Conservation (phyloP, 2,329 filamentous ascomycete species). For the Ascomycota sp. region DNA sequence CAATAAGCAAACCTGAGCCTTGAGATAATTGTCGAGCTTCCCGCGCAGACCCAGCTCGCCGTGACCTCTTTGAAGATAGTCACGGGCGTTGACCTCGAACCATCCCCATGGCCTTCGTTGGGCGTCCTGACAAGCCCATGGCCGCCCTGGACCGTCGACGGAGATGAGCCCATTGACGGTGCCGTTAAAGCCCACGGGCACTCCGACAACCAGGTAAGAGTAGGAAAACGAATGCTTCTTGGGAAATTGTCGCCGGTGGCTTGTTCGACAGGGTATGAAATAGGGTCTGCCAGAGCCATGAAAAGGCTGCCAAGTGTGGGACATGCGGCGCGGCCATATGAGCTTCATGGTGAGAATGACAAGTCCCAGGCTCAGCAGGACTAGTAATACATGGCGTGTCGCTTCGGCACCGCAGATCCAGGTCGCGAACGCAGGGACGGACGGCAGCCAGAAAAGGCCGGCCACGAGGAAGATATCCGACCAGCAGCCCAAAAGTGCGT, state of each 20-base stretch:
- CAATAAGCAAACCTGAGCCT: slow-evolving; percentile 24
- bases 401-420: background rate
- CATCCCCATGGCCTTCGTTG: slow-evolving; percentile 16
- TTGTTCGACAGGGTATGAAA: slow-evolving; percentile 42
- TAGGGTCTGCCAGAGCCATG: slow-evolving; percentile 15
- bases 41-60: slow-evolving; percentile 30
- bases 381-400: background rate
- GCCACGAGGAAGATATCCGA: slow-evolving; percentile 5
- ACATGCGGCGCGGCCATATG: too few species aligned
- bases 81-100: slow-evolving; percentile 35
- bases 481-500: slow-evolving; percentile 4
- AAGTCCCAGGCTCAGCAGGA: background rate
- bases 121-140: background rate
- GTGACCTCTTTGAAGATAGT: slow-evolving; percentile 36
- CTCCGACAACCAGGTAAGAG: slow-evolving; percentile 45
- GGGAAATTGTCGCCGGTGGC: slow-evolving; percentile 44
- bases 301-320: too few species aligned
- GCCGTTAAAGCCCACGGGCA: slow-evolving; percentile 41
- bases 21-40: slow-evolving; percentile 39
- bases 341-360: background rate
- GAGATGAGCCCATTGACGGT: slow-evolving; percentile 33
- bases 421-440: background rate
- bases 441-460: slow-evolving; percentile 1
- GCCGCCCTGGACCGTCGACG: slow-evolving; percentile 8
- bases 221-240: slow-evolving; percentile 46